A percentile compares a stretch with the other conserved stretches of the same genome.
Evolutionary conservation across 306 rosid species (phyloP).

Genomic region (Hippophae gyantsensis): DNA sequence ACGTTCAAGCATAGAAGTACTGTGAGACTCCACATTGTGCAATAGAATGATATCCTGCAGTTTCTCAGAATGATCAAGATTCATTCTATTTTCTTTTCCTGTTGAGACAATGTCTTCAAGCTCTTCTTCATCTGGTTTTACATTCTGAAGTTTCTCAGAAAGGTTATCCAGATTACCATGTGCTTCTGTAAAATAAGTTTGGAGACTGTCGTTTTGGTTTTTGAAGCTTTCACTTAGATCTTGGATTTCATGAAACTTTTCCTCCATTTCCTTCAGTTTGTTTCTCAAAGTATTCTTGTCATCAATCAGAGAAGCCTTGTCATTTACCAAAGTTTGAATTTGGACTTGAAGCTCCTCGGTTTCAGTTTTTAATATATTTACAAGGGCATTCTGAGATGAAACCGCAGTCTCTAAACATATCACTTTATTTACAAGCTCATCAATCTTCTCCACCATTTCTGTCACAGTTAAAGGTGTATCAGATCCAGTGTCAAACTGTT

Average conservation of each 20-base stretch:
- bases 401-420: slow-evolving; percentile 63
- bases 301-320: slow-evolving; percentile 38
- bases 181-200: slow-evolving; percentile 48
- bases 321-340: slow-evolving; percentile 50
- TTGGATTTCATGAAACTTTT: slow-evolving; percentile 36
- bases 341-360: slow-evolving; percentile 61
- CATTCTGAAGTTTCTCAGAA: slow-evolving; percentile 40
- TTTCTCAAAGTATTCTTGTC: slow-evolving; percentile 38
- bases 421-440: slow-evolving; percentile 75
- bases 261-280: slow-evolving; percentile 60
- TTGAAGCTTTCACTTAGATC: slow-evolving; percentile 44
- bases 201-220: slow-evolving; percentile 48
- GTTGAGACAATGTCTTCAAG: slow-evolving; percentile 18
- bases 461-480: slow-evolving; percentile 42
- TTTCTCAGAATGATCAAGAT: slow-evolving; percentile 12
- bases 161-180: slow-evolving; percentile 43
- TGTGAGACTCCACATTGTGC: slow-evolving; percentile 17
- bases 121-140: slow-evolving; percentile 45
- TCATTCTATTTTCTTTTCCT: slow-evolving; percentile 19
- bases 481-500: slow-evolving; percentile 37
- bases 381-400: slow-evolving; percentile 62
- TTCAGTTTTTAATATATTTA: slow-evolving; percentile 54
- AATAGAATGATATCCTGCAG: slow-evolving; percentile 8
- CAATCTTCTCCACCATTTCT: slow-evolving; percentile 81
- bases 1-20: slow-evolving; percentile 23